Percentiles rank a stretch among this genome's conserved stretches.
Conservation (phyloP, 106 monocot species). For the Iris macrosiphon region DNA sequence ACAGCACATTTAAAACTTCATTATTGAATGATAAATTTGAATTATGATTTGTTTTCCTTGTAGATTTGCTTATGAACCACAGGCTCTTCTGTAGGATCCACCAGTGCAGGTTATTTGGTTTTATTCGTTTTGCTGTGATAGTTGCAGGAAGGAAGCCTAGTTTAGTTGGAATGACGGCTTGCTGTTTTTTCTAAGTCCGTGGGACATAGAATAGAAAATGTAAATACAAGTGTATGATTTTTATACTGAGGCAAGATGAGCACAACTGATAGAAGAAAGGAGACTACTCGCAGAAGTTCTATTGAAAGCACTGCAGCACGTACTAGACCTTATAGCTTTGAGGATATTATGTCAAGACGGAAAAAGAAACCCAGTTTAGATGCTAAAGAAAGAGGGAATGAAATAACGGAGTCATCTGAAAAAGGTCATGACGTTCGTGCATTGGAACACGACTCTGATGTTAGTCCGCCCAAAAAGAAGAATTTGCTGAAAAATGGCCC, state of each 20-base stretch:
- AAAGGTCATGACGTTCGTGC: conserved; percentile 12
- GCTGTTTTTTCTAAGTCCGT: too few relatives aligned
- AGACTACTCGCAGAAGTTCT: conserved; percentile 15
- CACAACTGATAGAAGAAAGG: conserved; percentile 22
- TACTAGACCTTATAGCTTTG: conserved; percentile 73
- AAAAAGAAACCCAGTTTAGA: conserved; percentile 37
- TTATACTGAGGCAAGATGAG: conserved; percentile 32
- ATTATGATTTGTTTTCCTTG: too few relatives aligned
- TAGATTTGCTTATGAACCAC: too few relatives aligned
- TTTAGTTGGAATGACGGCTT: too few relatives aligned
- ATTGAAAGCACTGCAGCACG: conserved; percentile 75
- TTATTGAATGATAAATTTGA: too few relatives aligned
- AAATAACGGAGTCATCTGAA: conserved; percentile 7
- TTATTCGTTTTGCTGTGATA: too few relatives aligned
- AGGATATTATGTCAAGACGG: conserved; percentile 71
- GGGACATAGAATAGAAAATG: too few relatives aligned
- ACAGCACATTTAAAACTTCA: too few relatives aligned
- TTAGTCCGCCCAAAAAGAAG: background rate
- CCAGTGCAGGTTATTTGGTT: too few relatives aligned
- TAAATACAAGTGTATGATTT: conserved; percentile 1
- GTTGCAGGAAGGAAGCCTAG: too few relatives aligned
- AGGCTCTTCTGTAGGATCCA: too few relatives aligned
- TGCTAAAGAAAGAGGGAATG: conserved; percentile 8
- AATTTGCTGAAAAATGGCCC: conserved; percentile 12
- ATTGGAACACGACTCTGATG: background rate